Conservation (phyloP, 108 stramenopile genomes). For the Pseudonitzschia pungens region DNA sequence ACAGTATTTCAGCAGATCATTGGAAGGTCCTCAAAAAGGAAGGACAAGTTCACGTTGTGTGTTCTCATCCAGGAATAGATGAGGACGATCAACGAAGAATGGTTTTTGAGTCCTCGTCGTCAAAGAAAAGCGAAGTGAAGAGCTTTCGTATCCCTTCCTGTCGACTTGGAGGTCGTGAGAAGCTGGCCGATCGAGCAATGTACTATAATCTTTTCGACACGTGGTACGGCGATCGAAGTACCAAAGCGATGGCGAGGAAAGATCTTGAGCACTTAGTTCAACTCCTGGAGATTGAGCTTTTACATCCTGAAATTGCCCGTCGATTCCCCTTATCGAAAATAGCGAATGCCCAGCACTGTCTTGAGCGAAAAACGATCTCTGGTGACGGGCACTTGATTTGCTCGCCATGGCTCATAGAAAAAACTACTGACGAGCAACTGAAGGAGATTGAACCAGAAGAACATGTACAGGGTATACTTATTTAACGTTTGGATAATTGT, state of each 20-base stretch:
- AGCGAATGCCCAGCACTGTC: constrained; percentile 52
- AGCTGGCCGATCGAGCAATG: constrained; percentile 30
- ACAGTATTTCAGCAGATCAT: constrained; percentile 36
- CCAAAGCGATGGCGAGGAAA: constrained; percentile 36
- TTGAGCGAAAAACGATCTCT: constrained; percentile 37
- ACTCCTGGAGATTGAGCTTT: constrained; percentile 41
- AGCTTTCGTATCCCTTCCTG: constrained; percentile 8
- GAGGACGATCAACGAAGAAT: constrained; percentile 1
- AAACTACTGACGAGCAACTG: background rate
- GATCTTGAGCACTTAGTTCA: constrained; percentile 67
- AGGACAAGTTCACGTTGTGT: constrained; percentile 39
- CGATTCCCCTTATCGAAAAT: constrained; percentile 62
- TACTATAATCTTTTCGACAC: constrained; percentile 51
- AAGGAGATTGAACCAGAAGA: background rate
- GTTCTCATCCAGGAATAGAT: constrained; percentile 31
- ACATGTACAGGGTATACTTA: background rate
- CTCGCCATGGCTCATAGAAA: constrained; percentile 45
- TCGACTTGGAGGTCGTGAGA: constrained; percentile 11
- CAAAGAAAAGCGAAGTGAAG: constrained; percentile 3
- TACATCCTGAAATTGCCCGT: constrained; percentile 58
- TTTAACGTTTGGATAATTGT: background rate
- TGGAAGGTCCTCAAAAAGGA: constrained; percentile 34
- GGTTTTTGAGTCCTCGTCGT: constrained; percentile 8
- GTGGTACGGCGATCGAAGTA: constrained; percentile 41
- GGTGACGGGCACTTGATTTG: constrained; percentile 46